Conservation (phyloP, 441 rosid genomes). For the Cnidoscolus chayamansa region DNA sequence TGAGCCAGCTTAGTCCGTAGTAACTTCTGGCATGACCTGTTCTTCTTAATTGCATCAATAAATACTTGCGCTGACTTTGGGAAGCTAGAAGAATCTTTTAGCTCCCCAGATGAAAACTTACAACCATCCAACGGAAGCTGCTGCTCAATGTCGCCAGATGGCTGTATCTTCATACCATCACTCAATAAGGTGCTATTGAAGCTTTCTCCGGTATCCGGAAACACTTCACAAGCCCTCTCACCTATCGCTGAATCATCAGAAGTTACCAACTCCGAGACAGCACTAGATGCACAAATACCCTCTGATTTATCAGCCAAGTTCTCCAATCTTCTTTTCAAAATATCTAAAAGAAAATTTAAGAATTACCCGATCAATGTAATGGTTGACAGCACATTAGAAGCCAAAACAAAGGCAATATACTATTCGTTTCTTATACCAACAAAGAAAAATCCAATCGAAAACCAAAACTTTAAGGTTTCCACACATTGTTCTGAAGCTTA, state of each 20-base stretch:
- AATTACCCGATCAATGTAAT: neutral
- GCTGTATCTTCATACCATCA: constrained; percentile 30
- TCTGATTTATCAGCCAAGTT: neutral
- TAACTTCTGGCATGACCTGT: constrained; percentile 73
- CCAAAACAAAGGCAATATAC: too few relatives aligned
- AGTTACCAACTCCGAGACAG: constrained; percentile 24
- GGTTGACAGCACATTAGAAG: neutral
- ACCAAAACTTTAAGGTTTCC: too few relatives aligned
- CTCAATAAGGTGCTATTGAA: constrained; percentile 21
- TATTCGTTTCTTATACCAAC: neutral
- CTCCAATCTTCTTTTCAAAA: neutral
- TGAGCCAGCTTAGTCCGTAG: constrained; percentile 57
- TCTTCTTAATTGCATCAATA: constrained; percentile 71
- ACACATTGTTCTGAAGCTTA: constrained; percentile 19
- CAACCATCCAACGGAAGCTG: constrained; percentile 26
- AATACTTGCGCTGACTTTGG: constrained; percentile 63
- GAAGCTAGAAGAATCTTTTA: constrained; percentile 42
- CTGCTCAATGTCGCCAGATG: constrained; percentile 22
- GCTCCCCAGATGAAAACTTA: constrained; percentile 28
- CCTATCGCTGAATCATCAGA: constrained; percentile 34
- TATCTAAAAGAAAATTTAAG: neutral
- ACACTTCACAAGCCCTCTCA: constrained; percentile 38
- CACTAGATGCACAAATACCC: neutral
- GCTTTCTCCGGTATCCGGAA: constrained; percentile 35
- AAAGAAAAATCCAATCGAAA: neutral